Evolutionary conservation across 2,329 filamentous ascomycete species (phyloP), one percentile per base, ranked within the genome.

Genomic region (Alternaria brassicae): DNA sequence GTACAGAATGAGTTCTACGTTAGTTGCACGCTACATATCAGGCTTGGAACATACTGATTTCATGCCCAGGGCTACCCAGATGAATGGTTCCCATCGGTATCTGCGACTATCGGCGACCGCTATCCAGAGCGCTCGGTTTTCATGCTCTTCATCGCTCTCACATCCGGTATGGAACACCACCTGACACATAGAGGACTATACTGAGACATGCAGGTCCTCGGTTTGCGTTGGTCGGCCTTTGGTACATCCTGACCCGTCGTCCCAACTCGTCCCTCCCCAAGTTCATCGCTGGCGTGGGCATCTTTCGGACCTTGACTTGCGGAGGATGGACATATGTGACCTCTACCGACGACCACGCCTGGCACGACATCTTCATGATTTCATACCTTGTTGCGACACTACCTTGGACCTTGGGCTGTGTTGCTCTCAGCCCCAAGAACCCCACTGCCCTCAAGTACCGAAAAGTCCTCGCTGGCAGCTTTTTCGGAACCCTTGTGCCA

Each of bases 291-390:
- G 85, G 85, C 39, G 89, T 91, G 70, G 95, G 95, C 56, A 68
- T 97, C 52, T 89, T 98, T 73, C 88, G 95, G 70, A 97, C 94
- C 9, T 81, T 98, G 58, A 97, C 93, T 4, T 99, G 95, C 74
- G 95, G 94, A 70, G 95, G 95, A 59, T 99, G 95, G 94, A 97
- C 95, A 53, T 99, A 98, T 79, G 89, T 99, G 62, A 99, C 95
- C 25, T 98, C 95, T 62, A 99, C 95, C 41, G 95, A 99, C 77
- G 92, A 98, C 77, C 95, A 99, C 79, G 89, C 96, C 79, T 98
- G 93, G 93, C 95, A 99, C 78, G 95, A 99, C 74, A 94, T 98
- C 63, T 94, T 99, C 78, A 99, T 99, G 95, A 97, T 99, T 69
- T 96, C 93, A 13, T 99, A 99, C 79, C 84, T 99, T 56, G 89